Evolutionary conservation across 1,284 basidiomycete genomes (phyloP), one percentile per base, ranked within the genome.

Genomic region (Ceratobasidium sp.): DNA sequence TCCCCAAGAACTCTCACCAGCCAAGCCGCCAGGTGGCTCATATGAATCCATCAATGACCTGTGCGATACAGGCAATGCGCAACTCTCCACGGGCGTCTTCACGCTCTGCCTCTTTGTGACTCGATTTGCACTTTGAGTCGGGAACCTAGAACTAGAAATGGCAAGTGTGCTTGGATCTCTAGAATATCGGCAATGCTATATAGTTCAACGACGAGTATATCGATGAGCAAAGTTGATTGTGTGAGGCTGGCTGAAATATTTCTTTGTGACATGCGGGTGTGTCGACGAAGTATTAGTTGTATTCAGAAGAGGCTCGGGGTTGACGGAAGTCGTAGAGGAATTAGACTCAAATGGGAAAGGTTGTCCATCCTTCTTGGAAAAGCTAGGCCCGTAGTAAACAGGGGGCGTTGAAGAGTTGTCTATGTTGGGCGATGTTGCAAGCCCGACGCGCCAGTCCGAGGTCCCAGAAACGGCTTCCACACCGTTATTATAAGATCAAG

Each of bases 21-120:
- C 9, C 59, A 7, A 31, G 15, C n/a, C 53, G 4, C n/a, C 60
- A 4, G 73, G 36, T 24, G 0, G 54, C 57, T 77, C 78, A 79
- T 29, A 6, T 24, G 15, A 79, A 78, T 29, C 78, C 47, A 45
- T 77, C 36, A 36, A 78, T 77, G 6, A 76, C 75, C 6, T 76
- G 50, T 44, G 75, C 74, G 22, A 79, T 56, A 36, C 75, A 79
- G 22, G 76, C 62, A 15, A 73, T 62, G 77, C 78, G 78, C 15
- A 36, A 31, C n/a, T 54, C 69, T 33, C 77, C 76, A 14, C 67
- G 29, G 29, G 76, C 60, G 15, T 60, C 53, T 0, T 29, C 9
- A 51, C 53, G 29, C 73, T 59, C 5, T 41, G 73, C 2, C 50
- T 29, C 48, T 73, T 63, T 75, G 65, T 9, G 53, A 50, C 36